phyloP scores from a whole-genome alignment of 371 early-diverging fungal genomes.

The Mucor piriformis region DNA sequence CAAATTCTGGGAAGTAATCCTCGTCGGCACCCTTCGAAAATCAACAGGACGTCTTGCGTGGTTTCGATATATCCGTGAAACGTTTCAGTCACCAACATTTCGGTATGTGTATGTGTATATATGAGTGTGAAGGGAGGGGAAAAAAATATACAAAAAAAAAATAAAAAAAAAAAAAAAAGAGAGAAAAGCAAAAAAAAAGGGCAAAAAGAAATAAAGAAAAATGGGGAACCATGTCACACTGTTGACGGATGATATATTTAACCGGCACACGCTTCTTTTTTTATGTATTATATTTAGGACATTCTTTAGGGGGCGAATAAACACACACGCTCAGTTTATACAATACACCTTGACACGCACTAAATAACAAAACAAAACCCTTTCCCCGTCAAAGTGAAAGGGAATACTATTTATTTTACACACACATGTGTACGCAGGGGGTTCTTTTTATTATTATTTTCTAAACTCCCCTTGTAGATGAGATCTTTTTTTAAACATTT shows the following conservation, averaged over 20 bases:
- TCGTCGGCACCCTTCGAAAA: slow-evolving; percentile 71
- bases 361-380: too few species aligned
- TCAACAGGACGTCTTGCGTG: slow-evolving; percentile 67
- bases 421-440: too few species aligned
- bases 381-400: too few species aligned
- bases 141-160: neutral
- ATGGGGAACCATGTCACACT: slow-evolving; percentile 17
- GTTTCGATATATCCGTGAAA: slow-evolving; percentile 59
- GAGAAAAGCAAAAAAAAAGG: neutral
- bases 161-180: slow-evolving; percentile 10
- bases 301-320: too few species aligned
- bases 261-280: neutral
- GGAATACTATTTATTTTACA: too few species aligned
- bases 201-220: slow-evolving; percentile 7
- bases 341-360: too few species aligned
- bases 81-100: slow-evolving; percentile 46
- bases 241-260: neutral
- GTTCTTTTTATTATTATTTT: too few species aligned
- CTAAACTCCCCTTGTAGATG: too few species aligned
- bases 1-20: slow-evolving; percentile 61
- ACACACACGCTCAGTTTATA: too few species aligned
- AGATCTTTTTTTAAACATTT: too few species aligned
- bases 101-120: neutral
- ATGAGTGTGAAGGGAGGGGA: too few species aligned
- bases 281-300: too few species aligned